phyloP scores from a whole-genome alignment of 805 yeast species.

The Ogataea pilisensis region DNA sequence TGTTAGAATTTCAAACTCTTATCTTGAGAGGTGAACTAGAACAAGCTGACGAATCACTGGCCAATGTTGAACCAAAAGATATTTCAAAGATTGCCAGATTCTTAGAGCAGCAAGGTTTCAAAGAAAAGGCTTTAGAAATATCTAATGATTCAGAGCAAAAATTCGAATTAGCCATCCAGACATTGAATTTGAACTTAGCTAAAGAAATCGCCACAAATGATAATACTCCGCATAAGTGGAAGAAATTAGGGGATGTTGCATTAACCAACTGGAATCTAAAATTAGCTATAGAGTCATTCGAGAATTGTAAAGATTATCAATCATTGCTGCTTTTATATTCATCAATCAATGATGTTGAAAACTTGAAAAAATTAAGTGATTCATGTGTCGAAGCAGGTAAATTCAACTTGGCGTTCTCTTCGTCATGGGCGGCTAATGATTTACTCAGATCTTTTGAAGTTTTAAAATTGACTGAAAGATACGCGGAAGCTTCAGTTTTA shows the following conservation, averaged over 20 bases:
- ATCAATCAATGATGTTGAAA: conserved; percentile 66
- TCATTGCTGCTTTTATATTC: conserved; percentile 79
- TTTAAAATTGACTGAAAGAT: conserved; percentile 62
- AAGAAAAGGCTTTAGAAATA: conserved; percentile 75
- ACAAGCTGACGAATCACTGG: conserved; percentile 63
- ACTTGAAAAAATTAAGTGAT: conserved; percentile 59
- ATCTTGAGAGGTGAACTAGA: conserved; percentile 94
- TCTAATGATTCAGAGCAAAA: conserved; percentile 87
- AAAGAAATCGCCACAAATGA: conserved; percentile 56
- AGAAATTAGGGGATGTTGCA: conserved; percentile 84
- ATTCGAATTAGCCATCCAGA: conserved; percentile 81
- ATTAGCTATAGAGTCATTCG: conserved; percentile 75
- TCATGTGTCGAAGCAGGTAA: conserved; percentile 70
- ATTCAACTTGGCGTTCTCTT: conserved; percentile 86
- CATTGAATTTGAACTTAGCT: conserved; percentile 71
- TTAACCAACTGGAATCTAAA: conserved; percentile 72
- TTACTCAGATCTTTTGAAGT: conserved; percentile 57
- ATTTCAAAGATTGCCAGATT: conserved; percentile 81
- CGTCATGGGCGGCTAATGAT: conserved; percentile 84
- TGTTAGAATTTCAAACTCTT: conserved; percentile 92
- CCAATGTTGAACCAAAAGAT: conserved; percentile 62
- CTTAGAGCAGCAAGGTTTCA: conserved; percentile 87
- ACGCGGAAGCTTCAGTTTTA: conserved; percentile 81
- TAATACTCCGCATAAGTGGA: conserved; percentile 74
- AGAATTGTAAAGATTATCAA: conserved; percentile 74